Percentiles rank a stretch among this genome's conserved stretches.
phyloP scores from a whole-genome alignment of 805 yeast genomes.

The Trichomonascus vanleenenianus region DNA sequence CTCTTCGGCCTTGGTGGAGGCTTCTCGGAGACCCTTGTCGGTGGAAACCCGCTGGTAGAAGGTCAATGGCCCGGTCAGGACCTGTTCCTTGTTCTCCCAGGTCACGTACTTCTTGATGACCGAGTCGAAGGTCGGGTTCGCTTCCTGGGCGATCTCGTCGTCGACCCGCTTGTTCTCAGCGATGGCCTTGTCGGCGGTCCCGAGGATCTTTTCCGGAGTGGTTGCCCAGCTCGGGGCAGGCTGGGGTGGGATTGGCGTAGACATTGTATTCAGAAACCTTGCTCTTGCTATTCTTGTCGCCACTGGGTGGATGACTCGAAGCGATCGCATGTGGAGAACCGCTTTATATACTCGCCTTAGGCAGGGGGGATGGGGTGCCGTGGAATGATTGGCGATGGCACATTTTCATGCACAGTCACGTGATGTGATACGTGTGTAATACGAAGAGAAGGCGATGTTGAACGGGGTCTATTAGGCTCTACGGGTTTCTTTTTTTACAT shows the following conservation, averaged over 20 bases:
- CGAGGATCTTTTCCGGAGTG: slow-evolving; percentile 42
- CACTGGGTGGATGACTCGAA: background rate
- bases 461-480: too few species aligned
- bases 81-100: slow-evolving; percentile 42
- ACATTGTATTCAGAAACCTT: slow-evolving; percentile 4
- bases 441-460: too few species aligned
- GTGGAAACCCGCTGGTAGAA: slow-evolving; percentile 70
- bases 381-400: too few species aligned
- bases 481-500: too few species aligned
- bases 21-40: slow-evolving; percentile 59
- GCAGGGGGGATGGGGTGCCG: too few species aligned
- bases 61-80: slow-evolving; percentile 43
- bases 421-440: too few species aligned
- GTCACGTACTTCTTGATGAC: slow-evolving; percentile 47
- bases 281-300: background rate
- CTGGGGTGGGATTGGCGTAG: slow-evolving; percentile 13
- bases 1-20: slow-evolving; percentile 58
- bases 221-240: slow-evolving; percentile 49
- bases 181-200: slow-evolving; percentile 39
- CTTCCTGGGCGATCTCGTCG: slow-evolving; percentile 45
- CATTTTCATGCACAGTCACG: too few species aligned
- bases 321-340: too few species aligned
- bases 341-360: too few species aligned
- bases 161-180: slow-evolving; percentile 38
- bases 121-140: slow-evolving; percentile 46